A percentile compares a stretch with the other conserved stretches of the same genome.
Conservation (phyloP, 2,329 filamentous ascomycete genomes). For the Samsoniella hepiali region DNA sequence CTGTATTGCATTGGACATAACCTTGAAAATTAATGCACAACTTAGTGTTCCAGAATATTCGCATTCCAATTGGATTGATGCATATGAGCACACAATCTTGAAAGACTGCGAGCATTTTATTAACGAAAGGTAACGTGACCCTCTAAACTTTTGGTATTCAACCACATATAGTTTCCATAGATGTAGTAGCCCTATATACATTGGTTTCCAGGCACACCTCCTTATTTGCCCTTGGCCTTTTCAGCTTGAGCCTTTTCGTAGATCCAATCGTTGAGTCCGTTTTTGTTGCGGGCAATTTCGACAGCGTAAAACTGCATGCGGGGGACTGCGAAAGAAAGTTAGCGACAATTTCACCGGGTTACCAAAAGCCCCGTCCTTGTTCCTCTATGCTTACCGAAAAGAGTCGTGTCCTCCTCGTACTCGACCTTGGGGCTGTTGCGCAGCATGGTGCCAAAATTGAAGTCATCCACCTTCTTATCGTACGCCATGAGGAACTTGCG, state of each 20-base stretch:
- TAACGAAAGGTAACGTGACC: neutral
- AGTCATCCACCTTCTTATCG: constrained; percentile 94
- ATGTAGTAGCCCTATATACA: constrained; percentile 2
- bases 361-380: neutral
- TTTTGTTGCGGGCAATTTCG: constrained; percentile 67
- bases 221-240: constrained; percentile 35
- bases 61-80: neutral
- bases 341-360: neutral
- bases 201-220: neutral
- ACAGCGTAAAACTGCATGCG: constrained; percentile 56
- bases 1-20: neutral
- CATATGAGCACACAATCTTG: neutral
- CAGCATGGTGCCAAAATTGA: constrained; percentile 95
- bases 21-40: neutral
- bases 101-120: neutral
- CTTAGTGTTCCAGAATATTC: neutral
- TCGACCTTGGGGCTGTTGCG: constrained; percentile 73
- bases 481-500: constrained; percentile 90
- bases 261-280: constrained; percentile 94
- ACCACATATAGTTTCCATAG: neutral
- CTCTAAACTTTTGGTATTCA: constrained; percentile 5
- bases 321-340: constrained; percentile 39
- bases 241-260: constrained; percentile 75
- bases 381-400: constrained; percentile 65
- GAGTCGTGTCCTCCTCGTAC: constrained; percentile 84